Base-by-base conservation (phyloP, 83 land plant genomes). In the Picea engelmannii region DNA sequence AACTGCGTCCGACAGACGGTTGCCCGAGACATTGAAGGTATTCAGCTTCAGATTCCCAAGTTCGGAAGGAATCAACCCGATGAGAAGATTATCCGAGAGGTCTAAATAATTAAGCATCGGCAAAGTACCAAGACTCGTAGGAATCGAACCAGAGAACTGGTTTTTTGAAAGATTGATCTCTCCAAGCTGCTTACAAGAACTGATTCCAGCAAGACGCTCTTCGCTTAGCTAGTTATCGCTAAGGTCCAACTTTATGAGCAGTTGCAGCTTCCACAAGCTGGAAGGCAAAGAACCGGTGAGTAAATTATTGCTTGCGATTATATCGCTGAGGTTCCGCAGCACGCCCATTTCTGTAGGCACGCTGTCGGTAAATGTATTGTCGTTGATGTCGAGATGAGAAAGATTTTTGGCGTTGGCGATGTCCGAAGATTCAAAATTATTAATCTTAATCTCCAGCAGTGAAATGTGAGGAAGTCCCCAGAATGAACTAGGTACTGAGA, bases 401-500 rank as follows among this genome's bases (percentile, higher is more conserved):
- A 27, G 31, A 27, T 27, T 27, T 27, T 27, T 27, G 31, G 31
- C 1, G 31, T 27, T 75, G 20, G 80, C 64, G 24, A 92, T 90
- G 17, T 15, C 21, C 0, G 81, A 21, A 17, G 92, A 67, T 35
- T 82, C 59, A 11, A 93, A 62, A 3, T 80, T 71, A 66, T 93
- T 93, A 4, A 35, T 62, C 16, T 4, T 59, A 2, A 93, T 83
- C 55, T 93, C 92, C 12, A 93, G 82, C 65, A 89, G 83, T 15
- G 18, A 82, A 3, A 90, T 55, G 52, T 78, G 77, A 7, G 89
- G 88, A 8, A 90, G 62, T 6, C 90, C 92, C 92, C 95, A 90
- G 13, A 93, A 52, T 3, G 55, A 83, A 4, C 47, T 84, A 2
- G 95, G 89, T 16, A 93, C 88, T n/a, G 61, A 59, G 47, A 93